A percentile compares a stretch with the other conserved stretches of the same genome.
These are phyloP conservation scores for Isabelozyma gotoi DNA, from an alignment of 805 yeast species.

Conservation along the genomic window DNA sequence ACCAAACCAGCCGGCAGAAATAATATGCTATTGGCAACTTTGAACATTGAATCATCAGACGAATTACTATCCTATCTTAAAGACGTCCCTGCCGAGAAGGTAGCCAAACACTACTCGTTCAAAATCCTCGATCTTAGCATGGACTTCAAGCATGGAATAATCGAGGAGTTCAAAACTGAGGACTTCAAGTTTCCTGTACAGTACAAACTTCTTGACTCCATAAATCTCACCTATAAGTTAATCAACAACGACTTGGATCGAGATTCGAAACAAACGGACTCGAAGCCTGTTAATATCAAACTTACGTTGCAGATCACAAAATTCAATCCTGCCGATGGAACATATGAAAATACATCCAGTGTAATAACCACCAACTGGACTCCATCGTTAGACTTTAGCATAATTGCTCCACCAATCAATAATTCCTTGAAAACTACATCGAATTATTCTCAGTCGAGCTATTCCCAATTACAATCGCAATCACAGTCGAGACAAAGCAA, in stretches of 20 bases:
- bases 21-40: slow-evolving; percentile 44
- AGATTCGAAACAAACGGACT: slow-evolving; percentile 16
- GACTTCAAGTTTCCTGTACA: slow-evolving; percentile 22
- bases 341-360: slow-evolving; percentile 19
- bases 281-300: slow-evolving; percentile 24
- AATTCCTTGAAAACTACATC: slow-evolving; percentile 30
- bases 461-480: slow-evolving; percentile 17
- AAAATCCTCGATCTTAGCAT: slow-evolving; percentile 20
- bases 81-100: slow-evolving; percentile 4
- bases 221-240: slow-evolving; percentile 35
- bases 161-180: slow-evolving; percentile 19
- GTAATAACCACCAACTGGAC: slow-evolving; percentile 37
- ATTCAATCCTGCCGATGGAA: slow-evolving; percentile 4
- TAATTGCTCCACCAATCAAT: slow-evolving; percentile 38
- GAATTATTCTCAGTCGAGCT: slow-evolving; percentile 17
- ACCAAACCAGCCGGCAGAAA: slow-evolving; percentile 49
- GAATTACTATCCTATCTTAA: slow-evolving; percentile 22
- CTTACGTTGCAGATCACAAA: slow-evolving; percentile 26
- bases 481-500: slow-evolving; percentile 4
- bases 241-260: slow-evolving; percentile 28
- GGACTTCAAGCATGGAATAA: slow-evolving; percentile 27
- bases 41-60: slow-evolving; percentile 49
- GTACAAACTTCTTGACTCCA: slow-evolving; percentile 26
- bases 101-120: slow-evolving; percentile 14
- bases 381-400: slow-evolving; percentile 37